Base-by-base conservation (phyloP, 2,329 filamentous ascomycete genomes). In the Tolypocladium cylindrosporum region DNA sequence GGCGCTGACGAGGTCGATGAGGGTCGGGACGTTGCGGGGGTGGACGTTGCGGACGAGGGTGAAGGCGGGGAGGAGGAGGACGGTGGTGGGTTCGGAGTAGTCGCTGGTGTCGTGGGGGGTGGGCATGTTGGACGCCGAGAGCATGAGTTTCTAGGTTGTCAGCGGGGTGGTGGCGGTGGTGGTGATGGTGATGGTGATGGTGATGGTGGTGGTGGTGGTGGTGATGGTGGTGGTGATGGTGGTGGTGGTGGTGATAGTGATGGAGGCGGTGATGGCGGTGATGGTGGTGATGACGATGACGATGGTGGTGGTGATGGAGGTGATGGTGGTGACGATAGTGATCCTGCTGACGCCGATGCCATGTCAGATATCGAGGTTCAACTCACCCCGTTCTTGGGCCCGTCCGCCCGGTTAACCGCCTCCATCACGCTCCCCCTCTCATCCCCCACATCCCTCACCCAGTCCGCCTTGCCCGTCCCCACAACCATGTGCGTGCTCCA, bases 401-500 rank as follows among this genome's bases (percentile, higher is more conserved):
- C 80, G 13, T 78, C 75, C 1, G 79, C 78, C 57, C 76, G 76
- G 16, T 74, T 81, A 64, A 92, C 81, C 1, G 88, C 89, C 75
- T 91, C 79, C 89, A 93, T 93, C 39, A 93, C 81, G 69, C 87
- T 91, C 7, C 88, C 89, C 72, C 89, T 87, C 77, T 97, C 94
- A 68, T 97, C 89, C 58, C 83, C 85, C 52, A 96, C 90, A 75
- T 96, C 88, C 60, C 90, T 77, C 68, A 93, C 88, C 94, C 94
- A 99, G 74, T 99, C 94, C 34, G 87, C 82, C 82, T 97, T 96
- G 61, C 91, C 90, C n/a, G 94, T 99, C 31, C 91, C 94, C 19
- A 97, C 91, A 39, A 99, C 77, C 61, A 96, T 70, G 74, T 99
- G 94, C 24, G 91, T 94, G 67, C 84, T 87, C 89, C 91, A 97